A percentile compares a stretch with the other conserved stretches of the same genome.
phyloP scores from a whole-genome alignment of 1,139 yeast species.

The Suhomyces guaymorum region DNA sequence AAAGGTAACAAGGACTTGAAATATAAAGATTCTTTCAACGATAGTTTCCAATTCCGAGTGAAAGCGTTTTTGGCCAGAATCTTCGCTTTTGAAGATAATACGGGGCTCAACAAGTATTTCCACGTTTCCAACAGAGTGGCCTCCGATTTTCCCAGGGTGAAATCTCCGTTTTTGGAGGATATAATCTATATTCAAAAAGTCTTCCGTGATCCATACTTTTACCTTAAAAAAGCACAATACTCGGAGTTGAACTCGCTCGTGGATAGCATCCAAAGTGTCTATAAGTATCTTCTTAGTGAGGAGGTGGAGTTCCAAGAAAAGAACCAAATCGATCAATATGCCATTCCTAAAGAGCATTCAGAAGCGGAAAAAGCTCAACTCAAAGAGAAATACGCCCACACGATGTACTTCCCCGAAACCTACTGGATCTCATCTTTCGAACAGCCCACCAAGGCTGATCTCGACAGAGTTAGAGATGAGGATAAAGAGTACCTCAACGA shows the following conservation, averaged over 20 bases:
- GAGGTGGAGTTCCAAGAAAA: slow-evolving; percentile 25
- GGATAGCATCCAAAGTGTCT: slow-evolving; percentile 29
- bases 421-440: slow-evolving; percentile 38
- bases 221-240: slow-evolving; percentile 26
- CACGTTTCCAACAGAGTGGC: slow-evolving; percentile 29
- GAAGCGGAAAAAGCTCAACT: slow-evolving; percentile 22
- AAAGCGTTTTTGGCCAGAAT: slow-evolving; percentile 36
- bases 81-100: slow-evolving; percentile 45
- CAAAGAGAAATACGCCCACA: slow-evolving; percentile 23
- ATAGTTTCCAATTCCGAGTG: slow-evolving; percentile 38
- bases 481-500: slow-evolving; percentile 31
- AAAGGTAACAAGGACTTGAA: slow-evolving; percentile 30
- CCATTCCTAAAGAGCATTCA: slow-evolving; percentile 18
- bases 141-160: slow-evolving; percentile 24
- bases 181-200: slow-evolving; percentile 32
- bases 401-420: slow-evolving; percentile 37
- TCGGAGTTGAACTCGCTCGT: slow-evolving; percentile 25
- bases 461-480: slow-evolving; percentile 22
- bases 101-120: slow-evolving; percentile 48
- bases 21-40: slow-evolving; percentile 43
- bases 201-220: slow-evolving; percentile 40
- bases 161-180: slow-evolving; percentile 35
- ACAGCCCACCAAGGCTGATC: slow-evolving; percentile 13
- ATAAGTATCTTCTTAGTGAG: slow-evolving; percentile 31
- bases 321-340: slow-evolving; percentile 22